phyloP scores from a whole-genome alignment of 139 green algal species.

The Haematococcus lacustris region DNA sequence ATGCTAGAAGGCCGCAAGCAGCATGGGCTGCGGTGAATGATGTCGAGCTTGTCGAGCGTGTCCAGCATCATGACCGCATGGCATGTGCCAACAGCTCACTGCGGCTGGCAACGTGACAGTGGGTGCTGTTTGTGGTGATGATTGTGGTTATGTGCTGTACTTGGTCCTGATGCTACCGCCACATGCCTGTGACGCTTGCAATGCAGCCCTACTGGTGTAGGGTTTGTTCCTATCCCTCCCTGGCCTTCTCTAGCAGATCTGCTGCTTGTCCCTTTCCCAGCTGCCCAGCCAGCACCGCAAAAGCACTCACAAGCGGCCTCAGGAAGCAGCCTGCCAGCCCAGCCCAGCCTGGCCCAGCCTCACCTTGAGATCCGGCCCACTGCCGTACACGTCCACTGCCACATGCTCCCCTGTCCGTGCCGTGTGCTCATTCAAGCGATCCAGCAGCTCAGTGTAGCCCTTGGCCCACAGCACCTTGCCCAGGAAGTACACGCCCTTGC shows the following conservation, averaged over 20 bases:
- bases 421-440: constrained; percentile 62
- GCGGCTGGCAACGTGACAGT: too few species aligned
- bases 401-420: constrained; percentile 38
- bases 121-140: too few species aligned
- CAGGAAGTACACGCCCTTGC: constrained; percentile 93
- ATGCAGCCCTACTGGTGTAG: too few species aligned
- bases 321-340: background rate
- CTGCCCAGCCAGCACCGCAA: background rate
- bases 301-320: background rate
- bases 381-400: constrained; percentile 89
- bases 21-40: background rate
- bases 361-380: constrained; percentile 76
- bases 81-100: background rate
- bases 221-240: too few species aligned
- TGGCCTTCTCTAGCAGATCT: too few species aligned
- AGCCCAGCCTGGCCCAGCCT: background rate
- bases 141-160: too few species aligned
- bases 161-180: too few species aligned
- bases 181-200: too few species aligned
- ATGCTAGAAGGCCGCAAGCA: background rate
- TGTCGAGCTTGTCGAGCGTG: background rate
- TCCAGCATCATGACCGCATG: background rate
- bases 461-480: constrained; percentile 97
- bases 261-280: too few species aligned
- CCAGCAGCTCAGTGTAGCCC: constrained; percentile 96